Percentiles rank a stretch among this genome's conserved stretches.
phyloP scores from a whole-genome alignment of 2,329 filamentous ascomycete species.

The Fusarium foetens region DNA sequence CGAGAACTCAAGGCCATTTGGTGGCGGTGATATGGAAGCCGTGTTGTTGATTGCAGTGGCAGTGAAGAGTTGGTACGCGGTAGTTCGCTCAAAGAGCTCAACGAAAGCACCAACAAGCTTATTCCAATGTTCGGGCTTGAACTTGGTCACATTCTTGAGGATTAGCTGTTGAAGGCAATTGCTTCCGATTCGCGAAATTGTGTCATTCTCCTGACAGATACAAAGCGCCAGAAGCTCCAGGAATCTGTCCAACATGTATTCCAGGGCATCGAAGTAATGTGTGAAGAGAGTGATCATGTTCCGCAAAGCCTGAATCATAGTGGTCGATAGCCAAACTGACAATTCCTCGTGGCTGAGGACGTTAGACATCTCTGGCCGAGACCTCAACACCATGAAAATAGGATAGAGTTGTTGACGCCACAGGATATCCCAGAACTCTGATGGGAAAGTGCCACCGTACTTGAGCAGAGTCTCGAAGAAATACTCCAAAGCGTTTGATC shows the following conservation, averaged over 20 bases:
- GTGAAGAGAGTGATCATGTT: conserved; percentile 99
- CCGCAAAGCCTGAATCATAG: conserved; percentile 97
- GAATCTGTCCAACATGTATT: conserved; percentile 99
- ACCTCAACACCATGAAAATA: conserved; percentile 98
- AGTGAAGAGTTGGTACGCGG: conserved; percentile 93
- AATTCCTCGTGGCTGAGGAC: conserved; percentile 95
- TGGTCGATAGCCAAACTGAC: conserved; percentile 98
- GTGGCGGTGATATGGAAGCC: conserved; percentile 61
- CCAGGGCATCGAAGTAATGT: conserved; percentile 94
- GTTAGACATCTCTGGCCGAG: conserved; percentile 95
- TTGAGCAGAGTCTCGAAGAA: conserved; percentile 93
- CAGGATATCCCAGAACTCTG: conserved; percentile 97
- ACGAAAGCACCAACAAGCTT: conserved; percentile 97
- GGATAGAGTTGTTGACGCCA: conserved; percentile 97
- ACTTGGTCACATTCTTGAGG: conserved; percentile 94
- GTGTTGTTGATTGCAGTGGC: conserved; percentile 71
- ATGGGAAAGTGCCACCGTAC: conserved; percentile 90
- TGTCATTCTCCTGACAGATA: conserved; percentile 99
- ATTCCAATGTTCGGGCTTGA: conserved; percentile 86
- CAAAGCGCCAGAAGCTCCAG: conserved; percentile 92
- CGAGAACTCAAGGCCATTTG: conserved; percentile 64
- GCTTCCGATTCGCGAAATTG: conserved; percentile 95
- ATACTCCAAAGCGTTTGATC: conserved; percentile 90
- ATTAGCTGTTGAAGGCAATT: conserved; percentile 98
- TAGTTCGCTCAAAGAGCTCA: conserved; percentile 92